Conservation (phyloP, 768 basidiomycete species). For the Panaeolus papilionaceus region DNA sequence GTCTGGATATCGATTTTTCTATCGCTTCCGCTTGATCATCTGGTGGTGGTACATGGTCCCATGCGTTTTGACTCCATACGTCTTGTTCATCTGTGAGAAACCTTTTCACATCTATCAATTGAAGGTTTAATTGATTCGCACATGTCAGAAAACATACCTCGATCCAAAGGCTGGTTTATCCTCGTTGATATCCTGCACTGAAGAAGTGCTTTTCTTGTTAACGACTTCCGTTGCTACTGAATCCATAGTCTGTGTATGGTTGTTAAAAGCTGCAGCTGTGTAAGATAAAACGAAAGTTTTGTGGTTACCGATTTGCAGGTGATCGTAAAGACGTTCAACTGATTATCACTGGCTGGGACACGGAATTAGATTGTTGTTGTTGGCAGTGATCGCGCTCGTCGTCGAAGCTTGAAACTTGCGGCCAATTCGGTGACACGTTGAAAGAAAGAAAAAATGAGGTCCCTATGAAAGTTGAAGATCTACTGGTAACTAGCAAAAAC, state of each 20-base stretch:
- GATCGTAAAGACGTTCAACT: neutral
- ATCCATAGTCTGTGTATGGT: neutral
- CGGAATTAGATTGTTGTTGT: neutral
- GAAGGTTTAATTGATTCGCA: neutral
- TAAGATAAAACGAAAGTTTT: conserved; percentile 7
- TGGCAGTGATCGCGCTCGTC: conserved; percentile 2
- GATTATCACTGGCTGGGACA: neutral
- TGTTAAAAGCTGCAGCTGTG: neutral
- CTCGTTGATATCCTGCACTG: conserved; percentile 63
- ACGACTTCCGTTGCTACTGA: conserved; percentile 16
- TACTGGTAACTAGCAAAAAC: too few species aligned
- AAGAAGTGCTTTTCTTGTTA: conserved; percentile 55
- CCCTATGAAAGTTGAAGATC: too few species aligned
- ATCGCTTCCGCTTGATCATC: conserved; percentile 82
- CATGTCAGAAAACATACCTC: neutral
- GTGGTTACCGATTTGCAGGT: neutral
- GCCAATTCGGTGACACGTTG: neutral
- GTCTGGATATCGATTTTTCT: conserved; percentile 68
- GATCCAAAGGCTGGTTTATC: conserved; percentile 49
- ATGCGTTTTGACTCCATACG: conserved; percentile 88
- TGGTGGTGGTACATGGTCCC: conserved; percentile 90
- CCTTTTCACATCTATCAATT: conserved; percentile 39
- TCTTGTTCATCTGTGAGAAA: conserved; percentile 74
- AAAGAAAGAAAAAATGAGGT: neutral
- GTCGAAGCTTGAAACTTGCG: neutral